Evolutionary conservation across 1,284 basidiomycete genomes (phyloP).

Genomic region (Microbotryomycetes sp.): DNA sequence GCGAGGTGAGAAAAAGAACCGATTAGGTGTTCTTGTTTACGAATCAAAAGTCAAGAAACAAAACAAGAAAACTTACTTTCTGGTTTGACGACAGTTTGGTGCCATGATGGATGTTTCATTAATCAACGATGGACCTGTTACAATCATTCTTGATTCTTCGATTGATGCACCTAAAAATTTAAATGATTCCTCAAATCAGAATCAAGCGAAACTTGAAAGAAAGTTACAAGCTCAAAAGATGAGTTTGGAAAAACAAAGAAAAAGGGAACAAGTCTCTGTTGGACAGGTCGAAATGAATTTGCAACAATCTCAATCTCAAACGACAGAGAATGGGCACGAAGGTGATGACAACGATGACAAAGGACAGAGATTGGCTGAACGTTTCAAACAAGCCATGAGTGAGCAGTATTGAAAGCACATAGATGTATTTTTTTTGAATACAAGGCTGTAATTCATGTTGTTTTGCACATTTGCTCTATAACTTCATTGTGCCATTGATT

Average conservation of each 20-base stretch:
- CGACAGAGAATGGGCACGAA: background rate
- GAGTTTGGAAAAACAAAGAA: background rate
- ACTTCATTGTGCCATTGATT: no score
- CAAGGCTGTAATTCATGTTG: no score
- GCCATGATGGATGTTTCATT: constrained; percentile 36
- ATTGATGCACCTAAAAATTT: constrained; percentile 16
- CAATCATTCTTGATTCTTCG: constrained; percentile 32
- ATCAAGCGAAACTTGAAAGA: constrained; percentile 1
- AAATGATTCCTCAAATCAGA: constrained; percentile 3
- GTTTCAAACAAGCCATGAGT: constrained; percentile 22
- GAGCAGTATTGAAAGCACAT: constrained; percentile 9
- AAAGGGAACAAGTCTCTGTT: constrained; percentile 1
- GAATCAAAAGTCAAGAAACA: background rate
- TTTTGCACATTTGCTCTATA: no score
- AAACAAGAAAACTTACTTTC: no score
- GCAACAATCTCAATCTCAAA: background rate
- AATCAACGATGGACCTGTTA: constrained; percentile 35
- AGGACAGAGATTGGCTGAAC: constrained; percentile 12
- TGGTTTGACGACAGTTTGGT: constrained; percentile 29
- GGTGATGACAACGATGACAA: constrained; percentile 5
- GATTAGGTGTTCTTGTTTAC: background rate
- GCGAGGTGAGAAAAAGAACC: constrained; percentile 11
- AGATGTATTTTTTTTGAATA: no score
- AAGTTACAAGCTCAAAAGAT: constrained; percentile 11
- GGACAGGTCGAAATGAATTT: constrained; percentile 13